Evolutionary conservation across 805 yeast genomes (phyloP), one percentile per base, ranked within the genome.

Genomic region (Spathaspora passalidarum): DNA sequence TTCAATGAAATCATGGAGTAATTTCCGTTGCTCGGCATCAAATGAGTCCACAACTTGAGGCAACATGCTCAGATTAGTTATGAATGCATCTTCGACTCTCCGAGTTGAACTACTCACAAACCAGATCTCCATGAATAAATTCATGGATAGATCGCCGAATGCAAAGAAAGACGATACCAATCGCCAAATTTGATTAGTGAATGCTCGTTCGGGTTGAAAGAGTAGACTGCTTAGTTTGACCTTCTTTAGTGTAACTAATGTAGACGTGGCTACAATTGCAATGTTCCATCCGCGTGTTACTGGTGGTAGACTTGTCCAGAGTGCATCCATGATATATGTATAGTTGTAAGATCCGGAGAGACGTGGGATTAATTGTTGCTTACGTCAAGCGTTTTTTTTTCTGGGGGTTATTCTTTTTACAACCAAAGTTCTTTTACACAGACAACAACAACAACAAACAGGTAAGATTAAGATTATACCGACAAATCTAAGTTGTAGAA

Each of bases 181-280:
- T 32, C 75, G 51, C 75, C 75, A 70, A 6, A 66, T 69, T 53
- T 71, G 67, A n/a, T 43, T 43, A 20, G 52, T 25, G 21, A 66
- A 51, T 10, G 64, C 56, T 49, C 56, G 57, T 17, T 59, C 62
- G 1, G 69, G 68, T 2, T 50, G 23, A 48, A 63, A 68, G 6
- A 54, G 41, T 29, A 70, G 49, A 32, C 49, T 54, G 9, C 49
- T 32, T 1, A 47, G 47, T 7, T 55, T 46, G n/a, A 65, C 54
- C 3, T 57, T 20, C 23, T 54, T 47, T 43, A 57, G 43, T 8
- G 60, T 51, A 5, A 63, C 53, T 17, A 54, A 50, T 11, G 55
- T 39, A 4, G 67, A 53, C 14, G 59, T 29, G 4, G 54, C 47
- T 11, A 61, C 19, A 1, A 66, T 63, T 11, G 61, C 53, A 5